Evolutionary conservation across 768 basidiomycete species (phyloP).

Genomic region (Leccinum disarticulatum): DNA sequence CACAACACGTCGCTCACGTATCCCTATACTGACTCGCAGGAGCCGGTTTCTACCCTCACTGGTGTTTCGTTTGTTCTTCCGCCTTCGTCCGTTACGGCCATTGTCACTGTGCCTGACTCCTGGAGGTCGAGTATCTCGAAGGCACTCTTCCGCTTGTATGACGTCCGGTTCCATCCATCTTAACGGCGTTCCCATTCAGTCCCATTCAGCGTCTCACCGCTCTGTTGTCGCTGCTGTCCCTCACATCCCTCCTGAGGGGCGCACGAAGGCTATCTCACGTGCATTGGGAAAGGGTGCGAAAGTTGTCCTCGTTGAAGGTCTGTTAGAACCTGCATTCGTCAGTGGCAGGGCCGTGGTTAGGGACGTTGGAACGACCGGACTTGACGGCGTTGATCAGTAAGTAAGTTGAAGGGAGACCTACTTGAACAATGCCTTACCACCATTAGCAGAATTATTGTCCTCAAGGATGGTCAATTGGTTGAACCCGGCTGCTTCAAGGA

Average conservation of each 20-base stretch:
- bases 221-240: conserved; percentile 87
- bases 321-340: conserved; percentile 19
- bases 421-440: neutral
- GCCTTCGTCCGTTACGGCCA: conserved; percentile 82
- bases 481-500: conserved; percentile 83
- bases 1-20: conserved; percentile 89
- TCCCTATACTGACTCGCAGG: conserved; percentile 51
- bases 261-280: conserved; percentile 25
- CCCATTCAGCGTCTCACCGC: conserved; percentile 79
- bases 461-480: conserved; percentile 85
- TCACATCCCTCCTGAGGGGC: conserved; percentile 52
- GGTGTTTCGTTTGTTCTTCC: conserved; percentile 87
- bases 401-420: conserved; percentile 24
- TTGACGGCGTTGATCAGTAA: conserved; percentile 57
- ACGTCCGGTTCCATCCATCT: conserved; percentile 76
- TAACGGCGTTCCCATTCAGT: conserved; percentile 84
- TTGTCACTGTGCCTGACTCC: conserved; percentile 82
- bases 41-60: conserved; percentile 56
- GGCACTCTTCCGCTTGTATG: conserved; percentile 92
- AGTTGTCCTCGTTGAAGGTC: conserved; percentile 27
- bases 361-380: conserved; percentile 21
- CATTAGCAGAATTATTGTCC: conserved; percentile 72
- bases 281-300: conserved; percentile 26
- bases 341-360: conserved; percentile 29
- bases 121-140: conserved; percentile 85